Evolutionary conservation across 164 flowering plant species (phyloP), one percentile per base, ranked within the genome.

Genomic region (Berberis thunbergii): DNA sequence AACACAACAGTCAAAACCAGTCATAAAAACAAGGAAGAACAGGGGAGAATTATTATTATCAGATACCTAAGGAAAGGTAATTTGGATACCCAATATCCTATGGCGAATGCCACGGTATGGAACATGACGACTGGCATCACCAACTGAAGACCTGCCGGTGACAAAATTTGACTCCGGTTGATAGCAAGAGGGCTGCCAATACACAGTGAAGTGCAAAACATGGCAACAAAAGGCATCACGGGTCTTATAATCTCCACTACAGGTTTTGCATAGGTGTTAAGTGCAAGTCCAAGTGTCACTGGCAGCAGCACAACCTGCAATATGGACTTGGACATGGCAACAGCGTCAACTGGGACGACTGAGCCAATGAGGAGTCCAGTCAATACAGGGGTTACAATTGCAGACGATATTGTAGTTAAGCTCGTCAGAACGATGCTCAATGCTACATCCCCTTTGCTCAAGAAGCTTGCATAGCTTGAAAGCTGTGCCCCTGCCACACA

Each of bases 181-280:
- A 90, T 83, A 9, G 98, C 97, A 48, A 94, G 92, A 48, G 98
- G 98, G 71, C 98, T 90, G 10, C 98, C 98, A 60, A 93, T 90
- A 68, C 98, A 93, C 70, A 93, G 1, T 38, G 98, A 85, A 61
- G 98, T 93, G 59, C 98, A 93, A 49, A 90, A 38, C 96, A 93
- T 90, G 43, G 97, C 98, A 64, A 93, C 87, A 76, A 90, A 76
- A 13, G 98, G 98, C 98, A 93, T 90, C 72, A 87, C 74, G 1
- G 98, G 96, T 62, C 66, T 84, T 69, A 94, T 67, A 54, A 83
- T 60, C 56, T 73, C 67, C 10, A 85, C 98, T 54, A 86, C 80
- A 8, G 97, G 82, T 69, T 90, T 94, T 10, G 98, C 97, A 61
- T 87, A 94, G 4, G 96, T 87, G 70, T 94, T 94, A 45, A 94